Base-by-base conservation (phyloP, 768 basidiomycete species). In the Lentinula lateritia region DNA sequence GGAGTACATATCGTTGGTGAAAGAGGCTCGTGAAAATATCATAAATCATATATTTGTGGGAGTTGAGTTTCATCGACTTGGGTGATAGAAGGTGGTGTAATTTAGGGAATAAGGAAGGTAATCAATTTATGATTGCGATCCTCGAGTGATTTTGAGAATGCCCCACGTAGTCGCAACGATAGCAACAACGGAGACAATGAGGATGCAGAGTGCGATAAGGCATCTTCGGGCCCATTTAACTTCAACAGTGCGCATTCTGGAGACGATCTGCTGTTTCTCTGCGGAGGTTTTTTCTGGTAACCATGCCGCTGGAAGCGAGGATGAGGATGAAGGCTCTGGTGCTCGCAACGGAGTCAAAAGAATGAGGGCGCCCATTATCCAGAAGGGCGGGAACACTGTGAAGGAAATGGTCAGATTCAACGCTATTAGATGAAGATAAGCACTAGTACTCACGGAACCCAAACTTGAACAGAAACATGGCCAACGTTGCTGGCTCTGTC, bases 391-490 rank as follows among this genome's bases (percentile, higher is more conserved):
- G 69, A 87, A 87, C 55, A 86, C 85, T 87, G 16, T 6, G 54
- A 23, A 50, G 35, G 12, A 63, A 57, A 61, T 60, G 58, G 64
- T 50, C 59, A 18, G 28, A 43, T 3, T 18, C 35, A 48, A 41
- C 39, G 16, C n/a, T 7, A 32, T 35, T 12, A 43, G 18, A 50
- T 46, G 42, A 55, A 36, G 58, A 23, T 48, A 52, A 16, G 43
- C 12, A 57, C 6, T 0, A 58, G 50, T 75, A 72, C 85, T 67
- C 66, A 87, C 86, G 67, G 67, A 87, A 86, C 48, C 85, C 84
- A 61, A 85, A 86, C 66, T 81, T 82, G 74, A 87, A 87, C 50
- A 87, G 70, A 68, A 80, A 84, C 72, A 80, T 78, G 6, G 85
- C 82, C 53, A 86, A 79, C 28, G 84, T 87, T 4, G 76, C 70